phyloP scores from a whole-genome alignment of 192 early-diverging fungal species.

The Rhizophagus sp. region DNA sequence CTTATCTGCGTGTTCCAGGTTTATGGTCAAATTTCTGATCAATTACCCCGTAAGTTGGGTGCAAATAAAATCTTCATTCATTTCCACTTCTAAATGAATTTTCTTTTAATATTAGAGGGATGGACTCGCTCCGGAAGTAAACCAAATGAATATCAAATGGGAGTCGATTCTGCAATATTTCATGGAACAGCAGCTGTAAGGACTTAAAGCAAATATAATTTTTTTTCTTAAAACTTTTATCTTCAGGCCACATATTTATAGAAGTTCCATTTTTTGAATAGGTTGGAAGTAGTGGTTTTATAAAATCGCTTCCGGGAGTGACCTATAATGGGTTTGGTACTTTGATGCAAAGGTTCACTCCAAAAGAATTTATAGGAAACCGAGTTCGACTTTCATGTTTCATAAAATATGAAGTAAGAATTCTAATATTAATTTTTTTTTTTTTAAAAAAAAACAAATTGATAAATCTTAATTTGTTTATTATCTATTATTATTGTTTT shows the following conservation, averaged over 20 bases:
- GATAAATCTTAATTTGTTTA: neutral
- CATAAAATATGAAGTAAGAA: neutral
- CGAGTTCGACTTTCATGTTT: neutral
- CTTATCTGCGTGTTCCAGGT: too few relatives aligned
- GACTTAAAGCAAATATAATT: neutral
- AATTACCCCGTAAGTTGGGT: neutral
- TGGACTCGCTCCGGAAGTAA: neutral
- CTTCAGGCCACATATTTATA: neutral
- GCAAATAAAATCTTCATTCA: neutral
- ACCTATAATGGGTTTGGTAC: neutral
- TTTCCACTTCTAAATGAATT: neutral
- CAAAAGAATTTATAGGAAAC: neutral
- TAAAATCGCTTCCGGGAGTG: neutral
- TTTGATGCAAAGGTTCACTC: neutral
- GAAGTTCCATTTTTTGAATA: neutral
- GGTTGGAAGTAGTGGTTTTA: neutral
- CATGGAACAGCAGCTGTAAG: neutral
- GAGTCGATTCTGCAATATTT: constrained; percentile 2
- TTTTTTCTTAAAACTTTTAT: neutral
- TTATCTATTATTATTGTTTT: neutral
- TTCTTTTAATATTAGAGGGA: neutral
- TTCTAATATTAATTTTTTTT: neutral
- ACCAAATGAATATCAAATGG: neutral
- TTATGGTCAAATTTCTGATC: neutral
- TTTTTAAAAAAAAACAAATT: too few relatives aligned